A percentile compares a stretch with the other conserved stretches of the same genome.
These are phyloP conservation scores for Cajanus cajan DNA, from an alignment of 306 rosid genomes.

Conservation along the genomic window DNA sequence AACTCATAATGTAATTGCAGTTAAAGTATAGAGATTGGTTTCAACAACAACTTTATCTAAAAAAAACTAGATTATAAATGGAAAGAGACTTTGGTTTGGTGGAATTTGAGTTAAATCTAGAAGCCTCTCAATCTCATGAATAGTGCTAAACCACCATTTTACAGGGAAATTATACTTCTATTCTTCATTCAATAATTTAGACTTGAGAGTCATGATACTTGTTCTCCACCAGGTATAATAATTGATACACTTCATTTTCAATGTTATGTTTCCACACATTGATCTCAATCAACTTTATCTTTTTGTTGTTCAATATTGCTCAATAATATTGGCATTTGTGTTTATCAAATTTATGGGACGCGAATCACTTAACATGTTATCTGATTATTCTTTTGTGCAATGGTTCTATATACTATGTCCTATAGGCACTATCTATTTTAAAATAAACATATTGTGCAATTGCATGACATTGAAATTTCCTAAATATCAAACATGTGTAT, in stretches of 20 bases:
- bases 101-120: background rate
- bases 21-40: too few relatives aligned
- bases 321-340: background rate
- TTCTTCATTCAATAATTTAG: too few relatives aligned
- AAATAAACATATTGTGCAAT: background rate
- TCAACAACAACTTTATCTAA: too few relatives aligned
- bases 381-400: conserved; percentile 4
- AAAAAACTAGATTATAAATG: background rate
- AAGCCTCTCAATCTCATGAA: background rate
- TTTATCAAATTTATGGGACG: background rate
- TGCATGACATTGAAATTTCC: background rate
- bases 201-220: too few relatives aligned
- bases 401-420: background rate
- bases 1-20: too few relatives aligned
- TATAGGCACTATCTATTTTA: background rate
- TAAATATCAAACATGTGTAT: background rate
- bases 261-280: too few relatives aligned
- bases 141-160: background rate
- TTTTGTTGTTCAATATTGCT: background rate
- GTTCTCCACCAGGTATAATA: background rate
- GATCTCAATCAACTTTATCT: conserved; percentile 1
- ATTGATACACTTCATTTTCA: background rate
- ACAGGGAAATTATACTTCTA: too few relatives aligned
- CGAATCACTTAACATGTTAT: background rate
- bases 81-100: background rate